phyloP scores from a whole-genome alignment of 768 basidiomycete species.

The Panellus pusillus region DNA sequence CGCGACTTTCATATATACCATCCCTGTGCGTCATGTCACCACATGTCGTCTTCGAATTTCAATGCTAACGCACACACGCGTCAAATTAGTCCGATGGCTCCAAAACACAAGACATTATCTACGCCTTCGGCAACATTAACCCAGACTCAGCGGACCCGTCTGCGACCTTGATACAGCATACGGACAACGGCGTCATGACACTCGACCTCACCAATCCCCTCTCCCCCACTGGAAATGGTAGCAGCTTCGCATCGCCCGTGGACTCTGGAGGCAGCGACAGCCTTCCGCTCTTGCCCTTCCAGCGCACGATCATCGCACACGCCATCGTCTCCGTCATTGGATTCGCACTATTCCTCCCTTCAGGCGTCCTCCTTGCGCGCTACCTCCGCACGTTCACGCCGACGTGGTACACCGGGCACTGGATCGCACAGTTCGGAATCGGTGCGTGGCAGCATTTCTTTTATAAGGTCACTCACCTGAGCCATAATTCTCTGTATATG shows the following conservation, averaged over 20 bases:
- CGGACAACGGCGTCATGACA: conserved; percentile 3
- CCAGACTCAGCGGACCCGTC: conserved; percentile 46
- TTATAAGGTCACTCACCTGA: no score
- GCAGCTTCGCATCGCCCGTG: no score
- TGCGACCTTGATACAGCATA: conserved; percentile 49
- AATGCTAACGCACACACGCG: no score
- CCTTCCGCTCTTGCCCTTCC: conserved; percentile 41
- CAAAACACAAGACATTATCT: conserved; percentile 49
- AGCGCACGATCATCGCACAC: conserved; percentile 53
- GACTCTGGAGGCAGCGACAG: no score
- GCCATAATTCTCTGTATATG: no score
- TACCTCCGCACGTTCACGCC: conserved; percentile 47
- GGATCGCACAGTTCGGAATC: conserved; percentile 45
- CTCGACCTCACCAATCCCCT: no score
- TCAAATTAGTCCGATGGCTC: conserved; percentile 27
- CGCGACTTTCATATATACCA: conserved; percentile 48
- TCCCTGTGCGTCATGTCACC: conserved; percentile 43
- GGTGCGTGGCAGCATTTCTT: conserved; percentile 31
- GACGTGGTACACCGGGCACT: conserved; percentile 56
- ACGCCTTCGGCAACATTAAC: conserved; percentile 52
- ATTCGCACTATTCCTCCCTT: conserved; percentile 51
- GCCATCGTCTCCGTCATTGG: conserved; percentile 48
- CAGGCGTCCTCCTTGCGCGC: conserved; percentile 51
- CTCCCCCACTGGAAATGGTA: no score
- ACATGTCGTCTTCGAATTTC: no score